A percentile compares a stretch with the other conserved stretches of the same genome.
Evolutionary conservation across 129 eudicot genomes (phyloP).

Genomic region (Escallonia herrerae): DNA sequence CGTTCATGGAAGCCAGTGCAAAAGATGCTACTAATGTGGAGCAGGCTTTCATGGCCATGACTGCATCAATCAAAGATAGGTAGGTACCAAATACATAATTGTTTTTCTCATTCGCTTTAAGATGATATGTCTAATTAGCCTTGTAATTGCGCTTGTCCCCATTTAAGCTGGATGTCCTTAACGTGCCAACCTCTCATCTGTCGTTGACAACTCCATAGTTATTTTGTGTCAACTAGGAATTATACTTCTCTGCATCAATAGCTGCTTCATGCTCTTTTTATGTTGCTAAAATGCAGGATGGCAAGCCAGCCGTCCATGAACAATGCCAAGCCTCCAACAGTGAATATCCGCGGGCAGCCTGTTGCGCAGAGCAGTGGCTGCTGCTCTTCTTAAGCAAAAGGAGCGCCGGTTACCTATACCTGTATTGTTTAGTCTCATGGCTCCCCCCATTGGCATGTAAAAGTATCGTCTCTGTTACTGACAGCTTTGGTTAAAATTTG

Average conservation of each 20-base stretch:
- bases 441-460: conserved; percentile 6
- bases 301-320: conserved; percentile 49
- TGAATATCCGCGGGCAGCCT: conserved; percentile 59
- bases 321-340: conserved; percentile 42
- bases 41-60: conserved; percentile 99
- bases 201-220: too few species aligned
- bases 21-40: conserved; percentile 90
- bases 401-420: neutral
- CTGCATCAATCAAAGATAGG: conserved; percentile 86
- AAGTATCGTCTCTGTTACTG: neutral
- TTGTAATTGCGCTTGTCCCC: too few species aligned
- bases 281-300: conserved; percentile 32
- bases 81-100: neutral
- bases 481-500: neutral
- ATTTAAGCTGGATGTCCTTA: too few species aligned
- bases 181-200: too few species aligned
- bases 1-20: conserved; percentile 98
- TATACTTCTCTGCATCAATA: too few species aligned
- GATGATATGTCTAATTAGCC: too few species aligned
- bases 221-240: too few species aligned
- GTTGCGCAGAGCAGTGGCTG: conserved; percentile 48
- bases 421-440: neutral
- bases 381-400: conserved; percentile 31
- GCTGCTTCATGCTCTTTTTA: too few species aligned
- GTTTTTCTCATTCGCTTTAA: neutral